A percentile compares a stretch with the other conserved stretches of the same genome.
Evolutionary conservation across 2,329 filamentous ascomycete genomes (phyloP).

Genomic region (Chaetothyriales sp.): DNA sequence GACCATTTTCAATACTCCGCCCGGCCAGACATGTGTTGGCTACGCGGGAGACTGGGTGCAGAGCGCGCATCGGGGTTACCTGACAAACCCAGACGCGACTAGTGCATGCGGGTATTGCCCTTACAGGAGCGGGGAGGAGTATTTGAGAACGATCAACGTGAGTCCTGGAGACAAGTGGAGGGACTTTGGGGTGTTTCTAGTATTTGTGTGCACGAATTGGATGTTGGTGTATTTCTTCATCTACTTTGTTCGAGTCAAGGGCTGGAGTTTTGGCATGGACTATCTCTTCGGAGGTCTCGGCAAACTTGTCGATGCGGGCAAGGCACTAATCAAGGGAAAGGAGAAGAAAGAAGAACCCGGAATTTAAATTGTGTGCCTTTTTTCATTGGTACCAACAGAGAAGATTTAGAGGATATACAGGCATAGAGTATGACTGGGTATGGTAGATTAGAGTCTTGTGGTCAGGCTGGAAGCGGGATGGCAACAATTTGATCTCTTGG

Average conservation of each 20-base stretch:
- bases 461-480: too few species aligned
- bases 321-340: neutral
- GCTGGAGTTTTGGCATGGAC: slow-evolving; percentile 58
- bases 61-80: slow-evolving; percentile 30
- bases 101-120: slow-evolving; percentile 56
- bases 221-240: slow-evolving; percentile 63
- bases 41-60: slow-evolving; percentile 51
- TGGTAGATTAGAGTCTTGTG: too few species aligned
- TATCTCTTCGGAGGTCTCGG: slow-evolving; percentile 39
- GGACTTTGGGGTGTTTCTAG: slow-evolving; percentile 58
- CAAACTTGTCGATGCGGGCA: slow-evolving; percentile 18
- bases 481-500: too few species aligned
- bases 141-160: slow-evolving; percentile 47
- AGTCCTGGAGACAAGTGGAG: slow-evolving; percentile 52
- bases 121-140: slow-evolving; percentile 52
- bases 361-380: too few species aligned
- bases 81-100: slow-evolving; percentile 48
- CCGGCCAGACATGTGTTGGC: slow-evolving; percentile 47
- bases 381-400: too few species aligned
- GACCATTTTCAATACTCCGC: slow-evolving; percentile 52
- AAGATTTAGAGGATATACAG: too few species aligned
- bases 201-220: slow-evolving; percentile 59
- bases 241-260: slow-evolving; percentile 55
- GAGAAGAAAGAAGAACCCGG: neutral
- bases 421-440: too few species aligned